Base-by-base conservation (phyloP, 1,139 yeast species). In the Pichia kudriavzevii region DNA sequence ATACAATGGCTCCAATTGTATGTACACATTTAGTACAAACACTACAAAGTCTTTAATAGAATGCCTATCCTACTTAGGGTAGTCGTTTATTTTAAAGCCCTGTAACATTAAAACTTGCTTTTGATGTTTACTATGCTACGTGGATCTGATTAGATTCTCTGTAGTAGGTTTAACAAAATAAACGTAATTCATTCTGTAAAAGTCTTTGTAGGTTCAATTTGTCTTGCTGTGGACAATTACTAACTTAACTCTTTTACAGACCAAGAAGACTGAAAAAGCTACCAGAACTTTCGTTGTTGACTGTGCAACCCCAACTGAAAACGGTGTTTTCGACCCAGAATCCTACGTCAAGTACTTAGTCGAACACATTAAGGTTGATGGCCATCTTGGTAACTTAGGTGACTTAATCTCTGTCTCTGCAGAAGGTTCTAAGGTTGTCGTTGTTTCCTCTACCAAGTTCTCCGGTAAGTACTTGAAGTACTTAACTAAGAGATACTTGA, bases 401-500 rank as follows among this genome's bases (percentile, higher is more conserved):
- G 93, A 85, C 65, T 83, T 80, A 63, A 79, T 93, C 75, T 72
- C 91, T 49, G 87, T 91, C 56, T 70, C 88, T 61, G 71, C 78
- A 60, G 94, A 85, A 64, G 85, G 83, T 59, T 72, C 77, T 68
- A 66, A 75, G 61, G 87, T 84, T 63, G 79, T 91, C 59, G 81
- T 87, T 69, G 87, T 81, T 54, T 74, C 97, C 54, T 76, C 81
- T 72, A 71, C 94, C 70, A 81, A 85, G 74, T 91, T 93, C 91
- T 87, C 97, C 57, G 99, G 99, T 74, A 91, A 93, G 76, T 91
- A 91, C 94, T 82, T 87, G 69, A 91, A 91, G 78, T 91, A 88
- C 91, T 77, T 91, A 67, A 84, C 97, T 64, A 91, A 91, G 87
- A 88, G 94, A 79, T 91, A 85, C 93, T 84, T 91, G 72, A 91